Percentiles rank a stretch among this genome's conserved stretches.
phyloP scores from a whole-genome alignment of 78 protist species.

The Speleostelium caveatum region DNA sequence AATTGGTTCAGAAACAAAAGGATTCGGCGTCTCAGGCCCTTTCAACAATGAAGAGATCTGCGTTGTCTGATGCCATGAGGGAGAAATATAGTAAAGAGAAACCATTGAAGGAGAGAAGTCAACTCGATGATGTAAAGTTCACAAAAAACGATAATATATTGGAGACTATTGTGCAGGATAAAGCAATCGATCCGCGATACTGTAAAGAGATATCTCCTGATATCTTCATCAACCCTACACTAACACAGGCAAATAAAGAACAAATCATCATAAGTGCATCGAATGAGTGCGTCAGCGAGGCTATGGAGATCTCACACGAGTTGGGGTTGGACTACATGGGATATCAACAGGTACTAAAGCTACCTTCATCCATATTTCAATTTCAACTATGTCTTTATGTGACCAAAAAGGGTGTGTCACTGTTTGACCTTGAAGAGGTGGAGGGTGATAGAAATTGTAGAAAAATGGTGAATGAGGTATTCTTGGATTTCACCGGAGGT shows the following conservation, averaged over 20 bases:
- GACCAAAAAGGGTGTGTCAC: neutral
- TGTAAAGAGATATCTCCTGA: constrained; percentile 49
- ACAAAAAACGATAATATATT: neutral
- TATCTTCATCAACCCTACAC: constrained; percentile 17
- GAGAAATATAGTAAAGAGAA: neutral
- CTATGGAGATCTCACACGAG: neutral
- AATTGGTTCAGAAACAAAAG: neutral
- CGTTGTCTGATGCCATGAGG: neutral
- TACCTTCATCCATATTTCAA: constrained; percentile 7
- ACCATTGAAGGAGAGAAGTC: neutral
- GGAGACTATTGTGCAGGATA: neutral
- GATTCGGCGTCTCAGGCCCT: neutral
- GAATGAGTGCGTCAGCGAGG: neutral
- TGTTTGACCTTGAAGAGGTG: constrained; percentile 1
- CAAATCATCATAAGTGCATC: neutral
- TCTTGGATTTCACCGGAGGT: constrained; percentile 33
- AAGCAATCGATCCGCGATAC: neutral
- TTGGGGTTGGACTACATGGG: constrained; percentile 23
- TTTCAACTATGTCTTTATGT: constrained; percentile 29
- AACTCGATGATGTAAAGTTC: neutral
- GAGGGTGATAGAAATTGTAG: neutral
- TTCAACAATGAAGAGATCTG: no score
- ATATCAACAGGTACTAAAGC: neutral
- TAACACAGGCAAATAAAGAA: neutral
- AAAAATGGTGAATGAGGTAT: constrained; percentile 14